These are phyloP conservation scores for Phytopythium helicoides DNA, from an alignment of 352 stramenopile species.

Conservation along the genomic window DNA sequence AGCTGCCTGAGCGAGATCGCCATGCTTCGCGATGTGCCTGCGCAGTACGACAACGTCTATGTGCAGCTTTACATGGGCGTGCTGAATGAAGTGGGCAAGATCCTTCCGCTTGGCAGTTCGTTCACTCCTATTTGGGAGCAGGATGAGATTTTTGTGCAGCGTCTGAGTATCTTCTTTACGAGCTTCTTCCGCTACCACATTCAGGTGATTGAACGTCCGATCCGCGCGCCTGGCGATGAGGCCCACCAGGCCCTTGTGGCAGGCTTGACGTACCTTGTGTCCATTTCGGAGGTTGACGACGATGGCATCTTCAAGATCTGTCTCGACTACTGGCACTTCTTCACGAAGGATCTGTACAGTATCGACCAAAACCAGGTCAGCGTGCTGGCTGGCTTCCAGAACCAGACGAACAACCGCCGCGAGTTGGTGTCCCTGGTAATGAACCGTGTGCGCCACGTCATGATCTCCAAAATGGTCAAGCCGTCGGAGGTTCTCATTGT, in stretches of 20 bases:
- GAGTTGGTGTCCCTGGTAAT: slow-evolving; percentile 87
- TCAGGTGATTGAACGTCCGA: slow-evolving; percentile 92
- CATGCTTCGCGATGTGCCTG: slow-evolving; percentile 89
- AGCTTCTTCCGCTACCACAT: slow-evolving; percentile 95
- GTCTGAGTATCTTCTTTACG: slow-evolving; percentile 97
- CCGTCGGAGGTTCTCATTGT: slow-evolving; percentile 99
- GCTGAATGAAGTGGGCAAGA: slow-evolving; percentile 89
- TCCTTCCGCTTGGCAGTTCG: slow-evolving; percentile 89
- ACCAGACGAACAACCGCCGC: slow-evolving; percentile 47
- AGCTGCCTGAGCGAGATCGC: slow-evolving; percentile 99
- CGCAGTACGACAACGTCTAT: slow-evolving; percentile 94
- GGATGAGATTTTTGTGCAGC: slow-evolving; percentile 97
- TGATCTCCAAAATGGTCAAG: slow-evolving; percentile 99
- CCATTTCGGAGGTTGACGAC: slow-evolving; percentile 91
- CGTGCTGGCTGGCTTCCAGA: slow-evolving; percentile 58
- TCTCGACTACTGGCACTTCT: slow-evolving; percentile 97
- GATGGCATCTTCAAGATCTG: slow-evolving; percentile 99
- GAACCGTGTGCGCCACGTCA: slow-evolving; percentile 94
- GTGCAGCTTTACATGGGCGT: slow-evolving; percentile 95
- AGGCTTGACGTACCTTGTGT: slow-evolving; percentile 93
- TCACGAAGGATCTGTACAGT: slow-evolving; percentile 96
- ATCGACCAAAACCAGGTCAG: slow-evolving; percentile 80
- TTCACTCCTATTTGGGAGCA: slow-evolving; percentile 94
- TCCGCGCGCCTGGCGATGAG: slow-evolving; percentile 73
- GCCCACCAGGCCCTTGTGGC: slow-evolving; percentile 89